These are phyloP conservation scores for Schizophyllum amplum DNA, from an alignment of 1,284 basidiomycete species.

Conservation along the genomic window DNA sequence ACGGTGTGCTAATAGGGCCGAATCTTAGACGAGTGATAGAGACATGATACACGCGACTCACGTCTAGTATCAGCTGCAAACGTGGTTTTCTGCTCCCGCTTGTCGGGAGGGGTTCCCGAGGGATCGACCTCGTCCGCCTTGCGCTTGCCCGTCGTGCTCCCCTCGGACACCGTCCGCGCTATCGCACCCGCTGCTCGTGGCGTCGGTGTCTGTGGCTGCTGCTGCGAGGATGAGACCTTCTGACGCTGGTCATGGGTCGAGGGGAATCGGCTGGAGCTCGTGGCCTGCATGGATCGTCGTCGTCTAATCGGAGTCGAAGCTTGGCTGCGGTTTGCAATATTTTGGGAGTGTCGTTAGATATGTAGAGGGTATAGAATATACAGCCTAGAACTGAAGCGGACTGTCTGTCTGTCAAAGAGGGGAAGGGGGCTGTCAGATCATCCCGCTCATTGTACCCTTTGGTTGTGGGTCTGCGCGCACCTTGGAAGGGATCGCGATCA, in stretches of 20 bases:
- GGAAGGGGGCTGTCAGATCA: not conserved
- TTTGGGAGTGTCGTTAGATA: not conserved
- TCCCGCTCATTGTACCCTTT: too few species aligned
- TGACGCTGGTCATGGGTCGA: not conserved
- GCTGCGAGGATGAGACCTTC: slow-evolving; percentile 12
- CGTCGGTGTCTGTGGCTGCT: slow-evolving; percentile 19
- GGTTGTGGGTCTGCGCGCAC: too few species aligned
- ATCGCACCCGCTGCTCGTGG: slow-evolving; percentile 14
- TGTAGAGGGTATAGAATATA: not conserved
- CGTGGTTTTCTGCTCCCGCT: slow-evolving; percentile 28
- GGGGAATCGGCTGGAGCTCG: not conserved
- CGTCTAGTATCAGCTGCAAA: slow-evolving; percentile 38
- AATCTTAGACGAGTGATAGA: slow-evolving; percentile 2
- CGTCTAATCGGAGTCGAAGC: not conserved
- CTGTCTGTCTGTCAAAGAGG: not conserved
- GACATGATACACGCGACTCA: slow-evolving; percentile 18
- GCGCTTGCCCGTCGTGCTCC: slow-evolving; percentile 32
- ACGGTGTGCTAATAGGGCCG: not conserved
- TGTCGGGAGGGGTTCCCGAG: slow-evolving; percentile 37
- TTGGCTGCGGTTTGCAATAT: not conserved
- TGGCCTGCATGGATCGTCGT: not conserved
- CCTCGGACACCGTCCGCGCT: slow-evolving; percentile 25
- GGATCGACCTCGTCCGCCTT: slow-evolving; percentile 41
- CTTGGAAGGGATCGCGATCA: not conserved
- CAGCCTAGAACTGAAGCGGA: not conserved